Base-by-base conservation (phyloP, 345 rosid species). In the Eucalyptus pauciflora region DNA sequence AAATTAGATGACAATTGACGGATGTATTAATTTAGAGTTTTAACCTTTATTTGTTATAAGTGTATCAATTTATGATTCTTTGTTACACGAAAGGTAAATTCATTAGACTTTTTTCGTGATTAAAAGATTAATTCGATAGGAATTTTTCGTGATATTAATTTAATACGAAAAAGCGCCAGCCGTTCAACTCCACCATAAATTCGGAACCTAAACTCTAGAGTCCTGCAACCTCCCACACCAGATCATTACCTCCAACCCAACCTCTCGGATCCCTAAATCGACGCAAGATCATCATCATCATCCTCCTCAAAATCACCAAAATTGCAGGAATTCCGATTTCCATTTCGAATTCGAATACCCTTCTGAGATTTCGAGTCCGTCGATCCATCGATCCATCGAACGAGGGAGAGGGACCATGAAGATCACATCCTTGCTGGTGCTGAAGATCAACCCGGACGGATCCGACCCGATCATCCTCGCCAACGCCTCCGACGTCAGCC, bases 381-480 rank as follows among this genome's bases (percentile, higher is more conserved):
- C 62, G 62, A 56, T 56, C 62, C 48, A 3, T 20, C 48, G 48
- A 41, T 76, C 83, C 9, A 37, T 71, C 83, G n/a, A 58, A 17
- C 25, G 76, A 88, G 22, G 15, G 54, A n/a, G 80, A n/a, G 62
- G 27, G 50, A 54, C 27, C 86, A 98, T 98, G 99, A 98, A 97
- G 98, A 96, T 98, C 94, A 98, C 99, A 79, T 94, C 98, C 89
- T 94, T 95, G 81, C 89, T 98, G 91, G 98, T 97, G 88, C 93
- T 98, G 92, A 97, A 94, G 90, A 92, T 94, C 92, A 92, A 71
- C 86, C 92, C 97, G 46, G 96, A 95, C 48, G 93, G 95, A 90
- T 90, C 97, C 46, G 96, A 96, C 93, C 95, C 97, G 90, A 90
- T 94, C 13, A 92, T 98, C 69, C 91, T 98, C 71, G 94, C 96